Conservation (phyloP, 2,329 filamentous ascomycete species). For the Claviceps sp. region DNA sequence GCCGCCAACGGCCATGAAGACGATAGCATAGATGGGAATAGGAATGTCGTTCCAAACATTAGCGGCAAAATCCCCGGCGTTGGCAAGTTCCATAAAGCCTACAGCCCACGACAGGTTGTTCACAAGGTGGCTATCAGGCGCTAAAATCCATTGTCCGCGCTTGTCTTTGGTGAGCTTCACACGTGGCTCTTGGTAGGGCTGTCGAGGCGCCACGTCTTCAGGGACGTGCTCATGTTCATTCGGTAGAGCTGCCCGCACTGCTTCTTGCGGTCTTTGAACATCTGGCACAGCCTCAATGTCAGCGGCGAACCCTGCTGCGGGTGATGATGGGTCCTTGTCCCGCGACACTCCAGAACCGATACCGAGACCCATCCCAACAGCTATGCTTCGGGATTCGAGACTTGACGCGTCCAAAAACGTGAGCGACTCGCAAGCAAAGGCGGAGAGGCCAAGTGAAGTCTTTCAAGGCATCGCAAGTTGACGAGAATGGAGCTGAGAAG, state of each 20-base stretch:
- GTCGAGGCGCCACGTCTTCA: not conserved
- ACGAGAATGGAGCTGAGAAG: not conserved
- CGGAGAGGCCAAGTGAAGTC: not conserved
- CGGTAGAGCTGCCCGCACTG: not conserved
- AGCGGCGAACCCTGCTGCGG: not conserved
- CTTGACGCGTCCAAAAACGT: not conserved
- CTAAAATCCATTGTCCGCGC: conserved; percentile 5
- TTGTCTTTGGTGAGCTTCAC: conserved; percentile 8
- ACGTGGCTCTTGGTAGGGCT: not conserved
- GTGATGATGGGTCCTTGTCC: not conserved
- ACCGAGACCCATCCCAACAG: not conserved
- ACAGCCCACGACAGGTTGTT: conserved; percentile 21
- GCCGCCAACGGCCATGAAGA: conserved; percentile 40
- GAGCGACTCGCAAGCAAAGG: not conserved
- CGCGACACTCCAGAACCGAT: not conserved
- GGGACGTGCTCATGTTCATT: not conserved
- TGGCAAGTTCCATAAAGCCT: conserved; percentile 40
- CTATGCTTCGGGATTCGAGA: not conserved
- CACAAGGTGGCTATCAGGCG: conserved; percentile 10
- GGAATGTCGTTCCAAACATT: conserved; percentile 43
- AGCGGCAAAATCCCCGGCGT: conserved; percentile 42
- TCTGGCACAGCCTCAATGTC: conserved; percentile 5
- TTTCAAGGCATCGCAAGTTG: not conserved
- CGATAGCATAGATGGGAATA: conserved; percentile 32
- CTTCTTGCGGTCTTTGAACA: not conserved